A percentile compares a stretch with the other conserved stretches of the same genome.
These are phyloP conservation scores for Agrocybe praecox DNA, from an alignment of 768 basidiomycete species.

Conservation along the genomic window DNA sequence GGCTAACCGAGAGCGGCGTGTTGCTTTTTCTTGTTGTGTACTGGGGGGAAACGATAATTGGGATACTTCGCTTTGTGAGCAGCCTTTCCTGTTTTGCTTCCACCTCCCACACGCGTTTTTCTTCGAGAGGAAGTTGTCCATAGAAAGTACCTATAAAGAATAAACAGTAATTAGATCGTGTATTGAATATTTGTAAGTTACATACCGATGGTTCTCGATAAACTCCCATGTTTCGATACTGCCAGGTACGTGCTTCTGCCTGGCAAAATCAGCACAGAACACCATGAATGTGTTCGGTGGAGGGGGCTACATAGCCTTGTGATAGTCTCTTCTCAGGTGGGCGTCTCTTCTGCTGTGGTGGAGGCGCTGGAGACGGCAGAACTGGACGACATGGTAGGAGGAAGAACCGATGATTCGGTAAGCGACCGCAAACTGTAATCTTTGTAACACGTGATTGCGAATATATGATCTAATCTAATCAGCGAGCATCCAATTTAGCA, in stretches of 20 bases:
- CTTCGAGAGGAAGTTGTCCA: slow-evolving; percentile 68
- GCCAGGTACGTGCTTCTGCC: slow-evolving; percentile 77
- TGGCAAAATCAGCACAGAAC: slow-evolving; percentile 81
- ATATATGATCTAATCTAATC: too few species aligned
- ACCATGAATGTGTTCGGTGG: slow-evolving; percentile 89
- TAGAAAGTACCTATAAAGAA: slow-evolving; percentile 73
- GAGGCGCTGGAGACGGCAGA: slow-evolving; percentile 16
- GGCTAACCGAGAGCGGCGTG: neutral
- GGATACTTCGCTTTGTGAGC: slow-evolving; percentile 72
- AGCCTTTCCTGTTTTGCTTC: slow-evolving; percentile 75
- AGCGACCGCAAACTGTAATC: too few species aligned
- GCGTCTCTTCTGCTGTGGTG: slow-evolving; percentile 22
- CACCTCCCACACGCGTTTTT: slow-evolving; percentile 74
- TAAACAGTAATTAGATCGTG: neutral
- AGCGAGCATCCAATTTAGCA: too few species aligned
- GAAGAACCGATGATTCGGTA: too few species aligned
- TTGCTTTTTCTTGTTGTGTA: slow-evolving; percentile 52
- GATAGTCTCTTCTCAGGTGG: slow-evolving; percentile 19
- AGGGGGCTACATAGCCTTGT: slow-evolving; percentile 71
- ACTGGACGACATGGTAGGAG: too few species aligned
- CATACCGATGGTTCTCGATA: slow-evolving; percentile 73
- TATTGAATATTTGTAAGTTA: slow-evolving; percentile 4
- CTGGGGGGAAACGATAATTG: slow-evolving; percentile 60
- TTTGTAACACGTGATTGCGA: too few species aligned
- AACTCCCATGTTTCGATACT: slow-evolving; percentile 76